Evolutionary conservation across 1,284 basidiomycete species (phyloP).

Genomic region (Heliocybe sulcata): DNA sequence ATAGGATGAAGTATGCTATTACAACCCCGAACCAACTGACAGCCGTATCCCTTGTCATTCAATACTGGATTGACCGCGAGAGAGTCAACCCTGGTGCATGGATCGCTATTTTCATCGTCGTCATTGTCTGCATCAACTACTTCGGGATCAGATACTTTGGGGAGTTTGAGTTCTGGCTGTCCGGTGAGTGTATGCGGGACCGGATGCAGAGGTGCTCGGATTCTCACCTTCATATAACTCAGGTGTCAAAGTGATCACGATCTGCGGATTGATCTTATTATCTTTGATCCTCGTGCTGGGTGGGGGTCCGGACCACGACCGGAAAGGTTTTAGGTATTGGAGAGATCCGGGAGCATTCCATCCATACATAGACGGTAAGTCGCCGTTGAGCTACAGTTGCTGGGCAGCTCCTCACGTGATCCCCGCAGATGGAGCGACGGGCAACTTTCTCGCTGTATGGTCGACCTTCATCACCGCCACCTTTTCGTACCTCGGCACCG

Average conservation of each 20-base stretch:
- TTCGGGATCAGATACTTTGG: constrained; percentile 48
- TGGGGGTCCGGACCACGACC: constrained; percentile 46
- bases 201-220: background rate
- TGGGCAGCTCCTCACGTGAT: constrained; percentile 28
- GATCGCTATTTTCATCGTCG: constrained; percentile 55
- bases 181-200: background rate
- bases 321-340: constrained; percentile 51
- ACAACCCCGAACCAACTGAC: background rate
- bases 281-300: constrained; percentile 49
- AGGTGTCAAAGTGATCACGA: constrained; percentile 23
- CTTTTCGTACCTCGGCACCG: constrained; percentile 57
- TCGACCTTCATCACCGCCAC: constrained; percentile 37
- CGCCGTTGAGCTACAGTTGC: constrained; percentile 17
- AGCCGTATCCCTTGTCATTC: background rate
- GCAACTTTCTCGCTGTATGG: constrained; percentile 60
- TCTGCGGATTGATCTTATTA: constrained; percentile 45
- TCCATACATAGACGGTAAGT: background rate
- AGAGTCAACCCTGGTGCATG: constrained; percentile 24
- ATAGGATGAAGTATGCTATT: background rate
- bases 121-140: constrained; percentile 49
- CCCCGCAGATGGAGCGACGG: constrained; percentile 38
- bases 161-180: constrained; percentile 41
- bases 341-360: constrained; percentile 11
- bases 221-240: background rate
- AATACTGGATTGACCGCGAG: constrained; percentile 1